Conservation (phyloP, 495 filamentous ascomycete genomes). For the Aspergillus sparsus region DNA sequence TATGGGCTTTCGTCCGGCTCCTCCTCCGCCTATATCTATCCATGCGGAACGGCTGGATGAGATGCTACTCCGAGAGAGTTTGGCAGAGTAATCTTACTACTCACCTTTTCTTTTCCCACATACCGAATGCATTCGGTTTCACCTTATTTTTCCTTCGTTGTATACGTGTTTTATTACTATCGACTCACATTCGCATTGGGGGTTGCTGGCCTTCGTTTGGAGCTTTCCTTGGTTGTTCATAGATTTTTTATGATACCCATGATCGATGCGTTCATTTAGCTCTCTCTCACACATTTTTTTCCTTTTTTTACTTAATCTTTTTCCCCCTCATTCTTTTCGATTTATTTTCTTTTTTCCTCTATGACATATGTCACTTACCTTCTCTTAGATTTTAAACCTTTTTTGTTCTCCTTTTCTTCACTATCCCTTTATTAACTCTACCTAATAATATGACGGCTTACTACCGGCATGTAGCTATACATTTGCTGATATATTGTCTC, state of each 20-base stretch:
- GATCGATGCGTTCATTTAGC: constrained; percentile 10
- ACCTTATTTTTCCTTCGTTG: constrained; percentile 1
- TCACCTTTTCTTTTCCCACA: constrained; percentile 16
- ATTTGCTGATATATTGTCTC: too few species aligned
- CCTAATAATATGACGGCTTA: background rate
- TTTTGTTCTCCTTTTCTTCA: background rate
- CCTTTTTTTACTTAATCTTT: constrained; percentile 6
- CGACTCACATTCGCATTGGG: background rate
- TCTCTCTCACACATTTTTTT: background rate
- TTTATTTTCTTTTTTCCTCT: background rate
- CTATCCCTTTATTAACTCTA: background rate
- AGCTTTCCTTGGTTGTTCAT: constrained; percentile 12
- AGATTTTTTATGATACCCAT: constrained; percentile 24
- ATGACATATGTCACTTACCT: too few species aligned
- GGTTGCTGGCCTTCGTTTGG: background rate
- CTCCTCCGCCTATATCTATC: constrained; percentile 33
- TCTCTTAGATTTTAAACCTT: too few species aligned
- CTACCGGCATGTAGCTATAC: background rate
- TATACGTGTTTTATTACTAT: constrained; percentile 7
- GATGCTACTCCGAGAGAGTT: constrained; percentile 41
- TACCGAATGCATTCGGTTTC: constrained; percentile 1
- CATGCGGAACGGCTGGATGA: constrained; percentile 43
- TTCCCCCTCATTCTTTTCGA: constrained; percentile 6
- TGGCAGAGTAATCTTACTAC: constrained; percentile 33
- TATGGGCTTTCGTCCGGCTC: constrained; percentile 40